A percentile compares a stretch with the other conserved stretches of the same genome.
Evolutionary conservation across 176 grass and related monocot genomes (phyloP).

Genomic region (Zea mays): DNA sequence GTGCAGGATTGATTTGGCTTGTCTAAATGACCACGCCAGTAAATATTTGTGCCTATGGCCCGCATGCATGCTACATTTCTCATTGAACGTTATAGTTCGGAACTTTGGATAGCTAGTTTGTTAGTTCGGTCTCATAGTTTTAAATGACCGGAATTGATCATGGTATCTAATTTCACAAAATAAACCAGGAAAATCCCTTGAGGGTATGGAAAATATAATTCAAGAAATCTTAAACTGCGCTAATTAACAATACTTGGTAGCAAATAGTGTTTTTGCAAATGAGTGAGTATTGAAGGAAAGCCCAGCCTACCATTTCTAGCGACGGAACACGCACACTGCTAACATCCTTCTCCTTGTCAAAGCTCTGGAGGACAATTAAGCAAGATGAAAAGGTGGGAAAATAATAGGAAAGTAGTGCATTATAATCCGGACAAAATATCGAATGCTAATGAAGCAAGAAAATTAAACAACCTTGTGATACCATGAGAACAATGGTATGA

Average conservation of each 20-base stretch:
- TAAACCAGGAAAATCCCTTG: background rate
- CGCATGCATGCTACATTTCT: background rate
- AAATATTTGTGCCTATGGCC: background rate
- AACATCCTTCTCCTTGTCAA: constrained; percentile 96
- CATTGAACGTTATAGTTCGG: background rate
- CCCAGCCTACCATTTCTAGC: constrained; percentile 69
- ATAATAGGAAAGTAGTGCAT: constrained; percentile 11
- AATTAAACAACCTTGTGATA: constrained; percentile 79
- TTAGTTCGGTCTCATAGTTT: background rate
- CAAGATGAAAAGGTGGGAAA: constrained; percentile 22
- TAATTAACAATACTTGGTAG: constrained; percentile 16
- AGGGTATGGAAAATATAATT: constrained; percentile 1
- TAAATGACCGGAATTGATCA: background rate
- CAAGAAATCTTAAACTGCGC: constrained; percentile 1
- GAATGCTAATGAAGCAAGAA: constrained; percentile 4
- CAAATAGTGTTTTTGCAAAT: constrained; percentile 28
- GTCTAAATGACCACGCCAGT: background rate
- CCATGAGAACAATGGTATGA: constrained; percentile 97
- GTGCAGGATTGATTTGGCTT: background rate
- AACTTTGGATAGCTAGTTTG: background rate
- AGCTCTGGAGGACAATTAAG: constrained; percentile 67
- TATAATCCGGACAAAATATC: constrained; percentile 2
- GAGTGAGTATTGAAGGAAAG: background rate
- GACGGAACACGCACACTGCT: constrained; percentile 73
- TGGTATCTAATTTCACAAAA: background rate